phyloP scores from a whole-genome alignment of 2,329 filamentous ascomycete genomes.

The Fonsecaea pedrosoi region DNA sequence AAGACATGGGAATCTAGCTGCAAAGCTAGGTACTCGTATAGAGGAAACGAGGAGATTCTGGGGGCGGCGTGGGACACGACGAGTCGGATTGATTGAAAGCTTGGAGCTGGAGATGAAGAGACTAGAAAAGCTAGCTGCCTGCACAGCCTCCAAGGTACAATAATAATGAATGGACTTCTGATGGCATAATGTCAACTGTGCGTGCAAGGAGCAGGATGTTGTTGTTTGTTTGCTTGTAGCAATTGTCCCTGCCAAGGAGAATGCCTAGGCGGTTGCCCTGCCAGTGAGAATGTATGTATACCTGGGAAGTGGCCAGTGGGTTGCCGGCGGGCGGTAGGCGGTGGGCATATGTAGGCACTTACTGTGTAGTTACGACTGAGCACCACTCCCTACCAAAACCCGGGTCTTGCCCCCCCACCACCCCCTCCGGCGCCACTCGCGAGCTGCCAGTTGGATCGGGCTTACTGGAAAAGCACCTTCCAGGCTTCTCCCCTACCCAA shows the following conservation, averaged over 20 bases:
- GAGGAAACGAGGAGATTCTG: too few species aligned
- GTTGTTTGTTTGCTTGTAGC: conserved; percentile 1
- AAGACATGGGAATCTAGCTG: background rate
- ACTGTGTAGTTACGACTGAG: background rate
- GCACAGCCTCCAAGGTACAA: background rate
- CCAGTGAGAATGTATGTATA: conserved; percentile 3
- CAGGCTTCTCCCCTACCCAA: background rate
- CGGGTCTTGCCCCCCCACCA: too few species aligned
- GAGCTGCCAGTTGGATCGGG: conserved; percentile 2
- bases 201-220: background rate
- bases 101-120: conserved; percentile 1
- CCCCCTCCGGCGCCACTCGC: background rate
- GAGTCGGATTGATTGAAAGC: background rate
- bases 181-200: too few species aligned
- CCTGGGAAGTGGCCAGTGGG: background rate
- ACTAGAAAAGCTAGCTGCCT: background rate
- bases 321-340: background rate
- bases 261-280: conserved; percentile 19
- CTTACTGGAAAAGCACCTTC: conserved; percentile 1
- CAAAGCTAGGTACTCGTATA: too few species aligned
- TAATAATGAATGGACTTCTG: background rate
- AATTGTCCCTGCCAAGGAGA: conserved; percentile 20
- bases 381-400: background rate
- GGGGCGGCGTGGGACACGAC: too few species aligned
- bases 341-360: background rate